phyloP scores from a whole-genome alignment of 2,329 filamentous ascomycete species.

The Tetracladium maxilliforme region DNA sequence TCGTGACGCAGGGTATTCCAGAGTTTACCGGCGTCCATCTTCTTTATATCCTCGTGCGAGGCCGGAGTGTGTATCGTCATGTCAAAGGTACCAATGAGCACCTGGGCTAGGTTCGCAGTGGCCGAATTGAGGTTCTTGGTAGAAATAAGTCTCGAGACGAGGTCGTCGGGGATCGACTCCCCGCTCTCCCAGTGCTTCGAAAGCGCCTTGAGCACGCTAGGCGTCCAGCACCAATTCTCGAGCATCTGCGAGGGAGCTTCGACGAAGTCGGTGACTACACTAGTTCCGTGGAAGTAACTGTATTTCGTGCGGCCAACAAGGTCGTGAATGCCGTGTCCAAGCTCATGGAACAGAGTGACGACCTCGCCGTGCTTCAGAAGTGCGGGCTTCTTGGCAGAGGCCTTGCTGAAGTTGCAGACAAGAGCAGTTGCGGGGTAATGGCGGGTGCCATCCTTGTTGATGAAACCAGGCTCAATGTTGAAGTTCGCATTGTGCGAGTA shows the following conservation, averaged over 20 bases:
- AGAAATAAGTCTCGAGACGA: slow-evolving; percentile 59
- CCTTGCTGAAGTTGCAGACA: slow-evolving; percentile 78
- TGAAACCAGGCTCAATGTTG: slow-evolving; percentile 60
- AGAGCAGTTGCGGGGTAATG: slow-evolving; percentile 66
- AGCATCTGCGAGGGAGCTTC: slow-evolving; percentile 62
- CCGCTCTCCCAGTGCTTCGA: slow-evolving; percentile 60
- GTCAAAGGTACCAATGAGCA: slow-evolving; percentile 73
- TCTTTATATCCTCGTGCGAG: slow-evolving; percentile 53
- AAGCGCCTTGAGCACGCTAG: slow-evolving; percentile 47
- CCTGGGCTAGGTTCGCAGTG: slow-evolving; percentile 62
- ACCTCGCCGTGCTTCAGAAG: slow-evolving; percentile 75
- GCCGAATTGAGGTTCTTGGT: slow-evolving; percentile 74
- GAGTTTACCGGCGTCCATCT: slow-evolving; percentile 45
- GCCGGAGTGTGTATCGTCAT: slow-evolving; percentile 65
- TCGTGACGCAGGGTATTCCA: slow-evolving; percentile 63
- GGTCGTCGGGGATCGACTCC: slow-evolving; percentile 57
- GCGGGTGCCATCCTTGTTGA: slow-evolving; percentile 50
- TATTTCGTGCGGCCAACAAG: slow-evolving; percentile 47
- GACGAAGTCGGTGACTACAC: slow-evolving; percentile 53
- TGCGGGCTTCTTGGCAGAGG: slow-evolving; percentile 59
- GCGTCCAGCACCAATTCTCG: slow-evolving; percentile 64
- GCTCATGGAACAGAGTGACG: slow-evolving; percentile 68
- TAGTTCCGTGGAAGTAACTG: slow-evolving; percentile 53
- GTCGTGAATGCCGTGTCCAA: slow-evolving; percentile 59
- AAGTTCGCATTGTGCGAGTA: slow-evolving; percentile 63